These are phyloP conservation scores for Tylopilus cervinicoccineus DNA, from an alignment of 768 basidiomycete genomes.

Conservation along the genomic window DNA sequence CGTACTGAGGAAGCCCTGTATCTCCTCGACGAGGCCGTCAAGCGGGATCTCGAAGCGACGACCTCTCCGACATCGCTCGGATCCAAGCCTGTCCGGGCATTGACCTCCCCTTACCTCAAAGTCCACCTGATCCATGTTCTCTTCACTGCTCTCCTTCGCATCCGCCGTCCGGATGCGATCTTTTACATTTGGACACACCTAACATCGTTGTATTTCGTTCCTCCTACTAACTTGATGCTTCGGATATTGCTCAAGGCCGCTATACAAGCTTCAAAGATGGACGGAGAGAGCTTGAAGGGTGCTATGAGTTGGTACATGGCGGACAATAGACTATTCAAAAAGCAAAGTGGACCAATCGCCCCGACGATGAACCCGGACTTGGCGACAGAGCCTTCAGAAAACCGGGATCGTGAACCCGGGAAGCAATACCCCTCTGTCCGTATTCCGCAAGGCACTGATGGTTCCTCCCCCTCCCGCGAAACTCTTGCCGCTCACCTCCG, in stretches of 20 bases:
- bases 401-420: not conserved
- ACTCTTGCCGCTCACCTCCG: slow-evolving; percentile 6
- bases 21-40: slow-evolving; percentile 42
- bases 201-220: slow-evolving; percentile 50
- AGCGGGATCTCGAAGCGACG: slow-evolving; percentile 14
- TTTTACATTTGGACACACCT: slow-evolving; percentile 71
- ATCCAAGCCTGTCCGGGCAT: not conserved
- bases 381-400: not conserved
- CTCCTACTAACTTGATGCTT: slow-evolving; percentile 54
- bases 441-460: not conserved
- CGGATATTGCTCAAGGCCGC: slow-evolving; percentile 59
- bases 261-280: slow-evolving; percentile 46
- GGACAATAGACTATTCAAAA: slow-evolving; percentile 18
- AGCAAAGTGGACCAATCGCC: slow-evolving; percentile 11
- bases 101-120: slow-evolving; percentile 14
- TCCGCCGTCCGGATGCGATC: slow-evolving; percentile 56
- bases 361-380: slow-evolving; percentile 4
- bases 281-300: slow-evolving; percentile 49
- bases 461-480: slow-evolving; percentile 3
- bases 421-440: not conserved
- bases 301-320: slow-evolving; percentile 35
- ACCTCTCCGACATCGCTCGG: not conserved
- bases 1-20: slow-evolving; percentile 46
- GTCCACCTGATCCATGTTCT: slow-evolving; percentile 39
- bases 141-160: slow-evolving; percentile 45